Percentiles rank a stretch among this genome's conserved stretches.
phyloP scores from a whole-genome alignment of 768 basidiomycete species.

The Mrakia gelida region DNA sequence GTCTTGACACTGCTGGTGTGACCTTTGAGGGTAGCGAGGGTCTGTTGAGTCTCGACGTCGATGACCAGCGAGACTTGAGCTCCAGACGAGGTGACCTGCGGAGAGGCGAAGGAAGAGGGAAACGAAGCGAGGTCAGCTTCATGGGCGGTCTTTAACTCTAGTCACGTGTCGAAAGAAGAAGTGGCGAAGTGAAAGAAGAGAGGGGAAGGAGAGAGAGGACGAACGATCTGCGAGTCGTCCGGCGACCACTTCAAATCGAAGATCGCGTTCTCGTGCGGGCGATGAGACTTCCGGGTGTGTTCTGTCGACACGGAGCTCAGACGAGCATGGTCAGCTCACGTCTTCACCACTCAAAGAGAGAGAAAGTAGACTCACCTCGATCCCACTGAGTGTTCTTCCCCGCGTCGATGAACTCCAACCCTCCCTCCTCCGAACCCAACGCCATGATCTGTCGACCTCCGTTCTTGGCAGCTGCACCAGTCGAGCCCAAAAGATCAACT shows the following conservation, averaged over 20 bases:
- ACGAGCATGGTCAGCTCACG: neutral
- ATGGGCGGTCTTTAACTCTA: too few relatives aligned
- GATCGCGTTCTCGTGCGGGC: slow-evolving; percentile 41
- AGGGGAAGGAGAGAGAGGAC: neutral
- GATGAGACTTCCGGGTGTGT: slow-evolving; percentile 27
- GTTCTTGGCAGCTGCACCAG: slow-evolving; percentile 31
- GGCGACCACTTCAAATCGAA: slow-evolving; percentile 41
- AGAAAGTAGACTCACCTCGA: slow-evolving; percentile 17
- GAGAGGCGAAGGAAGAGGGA: rapidly evolving
- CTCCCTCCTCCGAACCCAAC: slow-evolving; percentile 38
- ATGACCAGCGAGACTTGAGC: slow-evolving; percentile 37
- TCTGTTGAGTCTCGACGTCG: slow-evolving; percentile 35
- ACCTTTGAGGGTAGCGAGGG: slow-evolving; percentile 33
- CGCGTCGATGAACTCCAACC: slow-evolving; percentile 36
- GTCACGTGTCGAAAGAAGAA: neutral
- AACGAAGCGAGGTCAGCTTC: too few relatives aligned
- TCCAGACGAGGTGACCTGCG: slow-evolving; percentile 40
- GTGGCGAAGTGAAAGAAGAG: too few relatives aligned
- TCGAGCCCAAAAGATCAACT: neutral
- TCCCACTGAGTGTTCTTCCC: slow-evolving; percentile 31
- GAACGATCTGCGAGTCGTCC: slow-evolving; percentile 36
- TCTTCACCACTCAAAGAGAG: neutral
- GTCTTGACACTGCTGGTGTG: slow-evolving; percentile 40
- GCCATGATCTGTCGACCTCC: slow-evolving; percentile 37
- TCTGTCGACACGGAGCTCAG: slow-evolving; percentile 21